Conservation (phyloP, 2,329 filamentous ascomycete species). For the Penicillium fuscoglaucum region DNA sequence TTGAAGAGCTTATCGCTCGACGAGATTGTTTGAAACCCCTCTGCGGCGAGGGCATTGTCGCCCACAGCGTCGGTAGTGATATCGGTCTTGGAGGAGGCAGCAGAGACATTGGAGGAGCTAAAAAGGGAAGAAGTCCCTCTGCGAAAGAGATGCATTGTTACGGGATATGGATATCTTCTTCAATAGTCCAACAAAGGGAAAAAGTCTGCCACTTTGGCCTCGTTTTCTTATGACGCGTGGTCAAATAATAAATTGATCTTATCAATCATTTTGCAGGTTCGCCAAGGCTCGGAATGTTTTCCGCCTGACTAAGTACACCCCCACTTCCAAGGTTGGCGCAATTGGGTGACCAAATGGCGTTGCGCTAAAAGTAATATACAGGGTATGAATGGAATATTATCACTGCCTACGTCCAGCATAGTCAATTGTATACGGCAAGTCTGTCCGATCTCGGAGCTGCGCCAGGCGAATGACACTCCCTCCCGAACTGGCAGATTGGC, state of each 20-base stretch:
- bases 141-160: constrained; percentile 39
- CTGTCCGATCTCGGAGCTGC: constrained; percentile 30
- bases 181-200: background rate
- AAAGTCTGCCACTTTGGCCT: background rate
- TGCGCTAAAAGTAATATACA: constrained; percentile 19
- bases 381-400: background rate
- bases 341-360: constrained; percentile 17
- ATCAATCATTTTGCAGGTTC: constrained; percentile 33
- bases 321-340: constrained; percentile 10
- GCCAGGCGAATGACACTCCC: constrained; percentile 44
- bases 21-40: constrained; percentile 51
- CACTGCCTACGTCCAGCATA: constrained; percentile 19
- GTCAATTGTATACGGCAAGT: constrained; percentile 39
- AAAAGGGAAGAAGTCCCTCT: constrained; percentile 36
- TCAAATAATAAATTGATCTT: constrained; percentile 27
- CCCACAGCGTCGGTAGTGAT: constrained; percentile 24
- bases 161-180: background rate
- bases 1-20: constrained; percentile 64
- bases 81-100: constrained; percentile 24
- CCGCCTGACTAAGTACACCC: constrained; percentile 25
- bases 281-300: constrained; percentile 26
- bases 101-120: constrained; percentile 30
- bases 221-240: constrained; percentile 9
- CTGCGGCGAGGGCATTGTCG: constrained; percentile 24
- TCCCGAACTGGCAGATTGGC: constrained; percentile 35